Evolutionary conservation across 2,329 filamentous ascomycete genomes (phyloP), one percentile per base, ranked within the genome.

Genomic region (Aspergillus japonicus): DNA sequence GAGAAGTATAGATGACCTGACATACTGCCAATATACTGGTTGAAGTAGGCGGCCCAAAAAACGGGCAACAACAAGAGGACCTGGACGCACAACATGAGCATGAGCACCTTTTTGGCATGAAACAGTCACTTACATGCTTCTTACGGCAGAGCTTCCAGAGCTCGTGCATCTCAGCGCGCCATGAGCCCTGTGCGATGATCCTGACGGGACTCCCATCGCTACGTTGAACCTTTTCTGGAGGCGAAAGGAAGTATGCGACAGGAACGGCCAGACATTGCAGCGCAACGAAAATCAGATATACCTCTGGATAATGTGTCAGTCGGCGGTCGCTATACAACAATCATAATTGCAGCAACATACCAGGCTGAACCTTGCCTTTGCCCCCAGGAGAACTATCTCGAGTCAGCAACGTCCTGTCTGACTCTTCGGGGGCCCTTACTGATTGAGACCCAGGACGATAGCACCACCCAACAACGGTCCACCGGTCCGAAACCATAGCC

Each of bases 401-500:
- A 7, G 39, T 44, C 39, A 44, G 39, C 39, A 44, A 19, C 16
- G 14, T 44, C 8, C 39, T 8, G 12, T 44, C 7, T 8, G 6
- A 16, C 16, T 16, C 39, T 2, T 19, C 2, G 14, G 16, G 16
- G n/a, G 14, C n/a, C 6, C 39, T n/a, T 44, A 44, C 39, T 44
- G 39, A 44, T 83, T 83, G 21, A 83, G 69, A 1, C 69, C 79
- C 19, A 83, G 70, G 0, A 80, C 77, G 50, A 83, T 80, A 0
- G 78, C 73, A 19, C 80, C 79, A 11, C 81, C 81, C 0, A 83
- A 58, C 0, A 83, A 70, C 49, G 80, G 81, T 0, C 82, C 83
- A 2, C 78, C 77, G 0, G 78, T 82, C 7, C 82, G 75, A 62
- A 82, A 83, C 77, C 79, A 81, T 2, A 81, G 71, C 79, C 78